Conservation (phyloP, 495 filamentous ascomycete genomes). For the Cudoniella acicularis region DNA sequence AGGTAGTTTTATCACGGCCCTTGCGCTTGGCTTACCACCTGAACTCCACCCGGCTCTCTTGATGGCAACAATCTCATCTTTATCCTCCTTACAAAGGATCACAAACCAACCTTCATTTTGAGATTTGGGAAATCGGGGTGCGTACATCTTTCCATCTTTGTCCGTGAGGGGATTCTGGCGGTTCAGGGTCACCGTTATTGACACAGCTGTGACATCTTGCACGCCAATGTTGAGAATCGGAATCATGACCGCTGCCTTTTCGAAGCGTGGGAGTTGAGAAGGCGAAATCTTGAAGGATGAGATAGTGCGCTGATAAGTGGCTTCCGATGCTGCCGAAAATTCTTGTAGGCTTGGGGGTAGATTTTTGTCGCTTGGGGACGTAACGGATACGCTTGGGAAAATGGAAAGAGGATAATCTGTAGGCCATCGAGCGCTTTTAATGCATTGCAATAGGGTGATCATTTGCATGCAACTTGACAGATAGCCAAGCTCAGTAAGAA, state of each 20-base stretch:
- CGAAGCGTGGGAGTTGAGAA: slow-evolving; percentile 39
- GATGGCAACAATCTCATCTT: slow-evolving; percentile 76
- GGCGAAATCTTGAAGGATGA: slow-evolving; percentile 25
- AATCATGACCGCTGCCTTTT: slow-evolving; percentile 55
- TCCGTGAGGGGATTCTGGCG: slow-evolving; percentile 63
- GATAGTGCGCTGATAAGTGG: slow-evolving; percentile 27
- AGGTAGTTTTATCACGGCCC: slow-evolving; percentile 62
- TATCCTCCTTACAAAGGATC: slow-evolving; percentile 58
- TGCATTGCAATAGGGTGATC: slow-evolving; percentile 81
- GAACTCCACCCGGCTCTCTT: slow-evolving; percentile 78
- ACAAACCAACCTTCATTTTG: slow-evolving; percentile 95
- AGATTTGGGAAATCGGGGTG: slow-evolving; percentile 87
- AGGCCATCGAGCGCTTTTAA: slow-evolving; percentile 92
- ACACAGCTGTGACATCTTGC: slow-evolving; percentile 52
- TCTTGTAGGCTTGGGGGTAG: slow-evolving; percentile 36
- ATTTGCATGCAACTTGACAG: slow-evolving; percentile 68
- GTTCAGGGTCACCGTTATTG: slow-evolving; percentile 58
- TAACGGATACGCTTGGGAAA: slow-evolving; percentile 66
- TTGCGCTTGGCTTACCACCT: slow-evolving; percentile 39
- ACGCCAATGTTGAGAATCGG: slow-evolving; percentile 67
- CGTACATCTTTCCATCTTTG: slow-evolving; percentile 68
- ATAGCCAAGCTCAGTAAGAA: slow-evolving; percentile 87
- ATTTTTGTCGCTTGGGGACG: slow-evolving; percentile 27
- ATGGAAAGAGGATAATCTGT: slow-evolving; percentile 75
- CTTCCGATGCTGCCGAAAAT: slow-evolving; percentile 38